These are phyloP conservation scores for Hypomyces rosellus DNA, from an alignment of 2,329 filamentous ascomycete species.

Conservation along the genomic window DNA sequence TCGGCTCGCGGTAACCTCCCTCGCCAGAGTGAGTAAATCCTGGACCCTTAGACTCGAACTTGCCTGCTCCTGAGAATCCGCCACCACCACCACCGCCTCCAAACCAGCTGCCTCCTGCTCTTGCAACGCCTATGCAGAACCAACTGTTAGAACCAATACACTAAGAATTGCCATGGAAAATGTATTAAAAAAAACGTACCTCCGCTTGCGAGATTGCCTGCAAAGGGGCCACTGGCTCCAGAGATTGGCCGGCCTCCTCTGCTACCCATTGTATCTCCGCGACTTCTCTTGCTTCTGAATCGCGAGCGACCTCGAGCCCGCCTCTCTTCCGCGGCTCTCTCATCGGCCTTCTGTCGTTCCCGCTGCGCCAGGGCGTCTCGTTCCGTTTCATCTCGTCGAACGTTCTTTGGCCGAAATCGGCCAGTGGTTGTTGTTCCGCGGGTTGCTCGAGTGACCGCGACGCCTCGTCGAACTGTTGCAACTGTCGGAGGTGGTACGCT, in stretches of 20 bases:
- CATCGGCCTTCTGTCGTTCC: conserved; percentile 37
- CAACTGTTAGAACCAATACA: not conserved
- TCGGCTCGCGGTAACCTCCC: conserved; percentile 32
- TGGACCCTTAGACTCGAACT: conserved; percentile 32
- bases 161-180: conserved; percentile 6
- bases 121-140: conserved; percentile 13
- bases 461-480: conserved; percentile 10
- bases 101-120: conserved; percentile 23
- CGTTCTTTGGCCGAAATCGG: conserved; percentile 42
- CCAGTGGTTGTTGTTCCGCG: conserved; percentile 29
- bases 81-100: conserved; percentile 25
- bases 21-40: conserved; percentile 32
- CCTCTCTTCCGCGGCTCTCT: conserved; percentile 35
- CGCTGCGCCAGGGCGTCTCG: conserved; percentile 40
- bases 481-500: conserved; percentile 13
- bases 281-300: conserved; percentile 36
- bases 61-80: conserved; percentile 22
- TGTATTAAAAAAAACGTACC: conserved; percentile 9
- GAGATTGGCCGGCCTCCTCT: conserved; percentile 30
- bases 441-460: conserved; percentile 23
- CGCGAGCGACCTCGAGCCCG: conserved; percentile 32
- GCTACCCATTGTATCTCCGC: conserved; percentile 38
- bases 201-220: conserved; percentile 24
- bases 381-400: conserved; percentile 45
- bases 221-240: conserved; percentile 35